Evolutionary conservation across 2,329 filamentous ascomycete genomes (phyloP).

Genomic region (Fusarium scirpi): DNA sequence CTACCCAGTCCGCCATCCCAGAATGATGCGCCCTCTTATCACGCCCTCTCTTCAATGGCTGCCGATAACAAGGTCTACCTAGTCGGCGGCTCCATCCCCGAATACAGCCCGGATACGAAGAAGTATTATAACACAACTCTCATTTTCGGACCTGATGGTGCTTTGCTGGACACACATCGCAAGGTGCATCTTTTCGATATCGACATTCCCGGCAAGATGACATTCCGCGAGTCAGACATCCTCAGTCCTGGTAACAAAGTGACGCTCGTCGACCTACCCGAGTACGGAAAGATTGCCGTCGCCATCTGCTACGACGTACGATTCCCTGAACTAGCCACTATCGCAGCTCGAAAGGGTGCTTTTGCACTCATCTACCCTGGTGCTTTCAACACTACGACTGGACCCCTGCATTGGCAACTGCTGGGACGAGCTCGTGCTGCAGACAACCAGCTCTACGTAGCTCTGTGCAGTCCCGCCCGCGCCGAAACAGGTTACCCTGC

Average conservation of each 20-base stretch:
- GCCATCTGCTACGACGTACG: slow-evolving; percentile 98
- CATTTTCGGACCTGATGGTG: slow-evolving; percentile 81
- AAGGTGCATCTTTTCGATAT: slow-evolving; percentile 99
- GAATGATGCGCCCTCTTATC: slow-evolving; percentile 83
- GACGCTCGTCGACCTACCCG: slow-evolving; percentile 86
- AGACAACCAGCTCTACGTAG: slow-evolving; percentile 96
- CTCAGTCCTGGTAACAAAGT: slow-evolving; percentile 86
- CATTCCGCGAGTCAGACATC: slow-evolving; percentile 90
- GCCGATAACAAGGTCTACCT: slow-evolving; percentile 83
- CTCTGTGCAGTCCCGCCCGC: slow-evolving; percentile 88
- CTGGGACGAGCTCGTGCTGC: slow-evolving; percentile 85
- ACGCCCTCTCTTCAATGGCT: slow-evolving; percentile 84
- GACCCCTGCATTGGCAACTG: slow-evolving; percentile 90
- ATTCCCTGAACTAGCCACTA: slow-evolving; percentile 92
- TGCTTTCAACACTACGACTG: slow-evolving; percentile 97
- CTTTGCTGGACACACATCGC: slow-evolving; percentile 87
- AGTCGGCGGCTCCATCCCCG: slow-evolving; percentile 92
- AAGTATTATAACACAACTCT: slow-evolving; percentile 94
- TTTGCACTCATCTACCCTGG: slow-evolving; percentile 93
- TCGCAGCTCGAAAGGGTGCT: slow-evolving; percentile 86
- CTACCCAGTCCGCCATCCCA: slow-evolving; percentile 77
- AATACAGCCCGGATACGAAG: slow-evolving; percentile 67
- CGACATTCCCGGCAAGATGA: slow-evolving; percentile 94
- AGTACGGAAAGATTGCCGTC: slow-evolving; percentile 87
- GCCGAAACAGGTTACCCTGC: slow-evolving; percentile 84